Evolutionary conservation across 192 early-diverging fungal species (phyloP).

Genomic region (Dispira simplex): DNA sequence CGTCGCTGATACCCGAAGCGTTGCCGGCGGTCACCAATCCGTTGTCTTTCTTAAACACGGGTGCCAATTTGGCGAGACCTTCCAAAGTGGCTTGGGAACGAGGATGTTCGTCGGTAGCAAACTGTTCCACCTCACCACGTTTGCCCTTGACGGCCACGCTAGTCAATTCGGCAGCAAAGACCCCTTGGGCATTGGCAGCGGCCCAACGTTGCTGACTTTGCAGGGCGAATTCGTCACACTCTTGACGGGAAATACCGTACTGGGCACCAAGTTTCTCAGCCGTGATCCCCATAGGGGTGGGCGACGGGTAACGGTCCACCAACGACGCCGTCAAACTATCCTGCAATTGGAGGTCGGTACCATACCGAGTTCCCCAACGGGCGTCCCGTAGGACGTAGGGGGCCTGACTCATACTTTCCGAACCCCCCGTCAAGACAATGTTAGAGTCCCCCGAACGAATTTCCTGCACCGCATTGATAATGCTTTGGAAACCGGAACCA

Average conservation of each 20-base stretch:
- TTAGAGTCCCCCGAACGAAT: conserved; percentile 70
- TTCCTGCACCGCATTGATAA: conserved; percentile 90
- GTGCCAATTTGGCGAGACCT: conserved; percentile 52
- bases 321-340: conserved; percentile 75
- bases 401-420: conserved; percentile 90
- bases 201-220: conserved; percentile 80
- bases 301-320: conserved; percentile 70
- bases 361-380: conserved; percentile 76
- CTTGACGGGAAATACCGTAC: conserved; percentile 64
- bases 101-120: conserved; percentile 76
- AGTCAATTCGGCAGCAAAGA: conserved; percentile 67
- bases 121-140: conserved; percentile 45
- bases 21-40: conserved; percentile 90
- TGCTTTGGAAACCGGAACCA: conserved; percentile 89
- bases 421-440: conserved; percentile 75
- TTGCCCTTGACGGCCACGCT: conserved; percentile 70
- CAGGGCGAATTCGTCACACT: conserved; percentile 76
- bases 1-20: conserved; percentile 90
- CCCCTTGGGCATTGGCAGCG: conserved; percentile 52
- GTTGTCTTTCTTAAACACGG: conserved; percentile 78
- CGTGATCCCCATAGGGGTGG: conserved; percentile 86
- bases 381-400: conserved; percentile 70
- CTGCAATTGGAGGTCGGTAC: conserved; percentile 76
- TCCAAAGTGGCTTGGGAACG: conserved; percentile 76
- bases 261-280: conserved; percentile 81